Percentiles rank a stretch among this genome's conserved stretches.
These are phyloP conservation scores for Pleurotus sapidus DNA, from an alignment of 768 basidiomycete genomes.

Conservation along the genomic window DNA sequence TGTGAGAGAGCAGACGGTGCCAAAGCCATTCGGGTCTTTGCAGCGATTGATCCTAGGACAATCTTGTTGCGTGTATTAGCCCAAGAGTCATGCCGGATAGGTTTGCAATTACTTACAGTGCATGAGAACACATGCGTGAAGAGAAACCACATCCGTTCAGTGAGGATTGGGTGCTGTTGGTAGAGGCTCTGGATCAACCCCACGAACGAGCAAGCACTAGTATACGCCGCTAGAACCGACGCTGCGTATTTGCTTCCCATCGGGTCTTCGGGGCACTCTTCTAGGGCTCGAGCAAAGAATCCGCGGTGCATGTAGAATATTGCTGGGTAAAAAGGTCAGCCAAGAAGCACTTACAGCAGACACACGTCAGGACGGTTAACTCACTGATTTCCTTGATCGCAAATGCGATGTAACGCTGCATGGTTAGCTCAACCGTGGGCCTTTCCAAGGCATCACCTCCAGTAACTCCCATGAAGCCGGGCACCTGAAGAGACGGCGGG, in stretches of 20 bases:
- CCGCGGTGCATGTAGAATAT: conserved; percentile 75
- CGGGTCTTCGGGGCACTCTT: conserved; percentile 60
- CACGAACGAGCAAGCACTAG: conserved; percentile 67
- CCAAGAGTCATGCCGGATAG: not conserved
- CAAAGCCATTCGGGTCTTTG: conserved; percentile 60
- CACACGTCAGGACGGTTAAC: too few species aligned
- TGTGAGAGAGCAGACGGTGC: conserved; percentile 67
- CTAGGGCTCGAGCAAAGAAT: conserved; percentile 69
- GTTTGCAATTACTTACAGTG: conserved; percentile 39
- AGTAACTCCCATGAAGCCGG: conserved; percentile 57
- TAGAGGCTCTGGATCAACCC: conserved; percentile 62
- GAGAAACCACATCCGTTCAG: conserved; percentile 71
- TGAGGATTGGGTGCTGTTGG: conserved; percentile 62
- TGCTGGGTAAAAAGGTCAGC: conserved; percentile 22
- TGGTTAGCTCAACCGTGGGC: conserved; percentile 53
- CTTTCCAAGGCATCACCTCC: conserved; percentile 36
- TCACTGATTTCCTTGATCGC: conserved; percentile 65
- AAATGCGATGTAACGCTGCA: conserved; percentile 66
- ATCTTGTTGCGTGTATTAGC: conserved; percentile 37
- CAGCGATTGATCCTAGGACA: conserved; percentile 66
- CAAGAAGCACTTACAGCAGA: conserved; percentile 21
- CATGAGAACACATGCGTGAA: conserved; percentile 75
- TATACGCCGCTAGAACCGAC: conserved; percentile 67
- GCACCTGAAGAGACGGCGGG: conserved; percentile 61
- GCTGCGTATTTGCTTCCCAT: conserved; percentile 68